Base-by-base conservation (phyloP, 345 rosid species). In the Populus tremula region DNA sequence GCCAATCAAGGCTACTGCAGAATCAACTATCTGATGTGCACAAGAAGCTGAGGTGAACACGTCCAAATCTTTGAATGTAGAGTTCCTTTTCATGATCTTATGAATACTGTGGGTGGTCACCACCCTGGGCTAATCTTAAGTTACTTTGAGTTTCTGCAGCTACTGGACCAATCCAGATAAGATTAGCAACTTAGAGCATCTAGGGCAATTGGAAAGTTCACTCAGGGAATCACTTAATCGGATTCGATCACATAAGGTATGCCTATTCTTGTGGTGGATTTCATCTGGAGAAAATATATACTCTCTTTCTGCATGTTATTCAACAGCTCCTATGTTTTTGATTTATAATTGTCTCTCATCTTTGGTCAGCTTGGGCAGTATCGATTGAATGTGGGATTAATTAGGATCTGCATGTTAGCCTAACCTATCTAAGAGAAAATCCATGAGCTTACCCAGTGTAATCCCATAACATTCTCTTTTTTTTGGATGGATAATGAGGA, bases 111-210 rank as follows among this genome's bases (percentile, higher is more conserved):
- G 73, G 65, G 38, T 72, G 41, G 56, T 75, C 49, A 12, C 35
- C 36, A 12, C 4, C 38, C 29, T 77, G 33, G 64, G 29, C 64
- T 76, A 73, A 79, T 35, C 59, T 54, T 73, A 70, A 74, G 45
- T 70, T 13, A 10, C 45, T 49, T 72, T 82, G 82, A 69, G 68
- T 74, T 80, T 74, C 71, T 85, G 76, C 79, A 92, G 96, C 80
- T 88, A 80, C 77, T 92, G 96, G 96, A 85, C 86, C 29, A 86
- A 89, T 68, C 82, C 80, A 1, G 88, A 90, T 73, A 88, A 89
- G 88, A 85, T 88, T 78, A 87, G 81, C 84, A 90, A 73, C 62
- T 39, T 90, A 43, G 92, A 92, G 68, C 88, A 84, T 77, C 78
- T 90, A 81, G 89, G 86, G 70, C 94, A 90, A 78, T 78, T 90